These are phyloP conservation scores for Hymenoscyphus repandus DNA, from an alignment of 2,329 filamentous ascomycete species.

Conservation along the genomic window DNA sequence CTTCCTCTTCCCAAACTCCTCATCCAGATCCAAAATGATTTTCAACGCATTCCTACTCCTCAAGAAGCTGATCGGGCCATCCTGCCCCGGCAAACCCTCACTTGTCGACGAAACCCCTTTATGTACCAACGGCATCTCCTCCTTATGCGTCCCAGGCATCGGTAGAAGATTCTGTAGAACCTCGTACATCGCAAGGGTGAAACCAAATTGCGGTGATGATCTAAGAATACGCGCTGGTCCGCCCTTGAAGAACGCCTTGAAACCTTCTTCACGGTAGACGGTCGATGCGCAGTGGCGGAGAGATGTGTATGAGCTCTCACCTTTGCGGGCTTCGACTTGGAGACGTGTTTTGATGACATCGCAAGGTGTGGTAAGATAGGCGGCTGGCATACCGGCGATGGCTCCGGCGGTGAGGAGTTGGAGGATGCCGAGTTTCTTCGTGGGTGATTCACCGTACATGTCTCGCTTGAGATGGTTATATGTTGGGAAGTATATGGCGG, in stretches of 20 bases:
- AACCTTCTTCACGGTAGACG: constrained; percentile 85
- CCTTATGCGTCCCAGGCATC: constrained; percentile 60
- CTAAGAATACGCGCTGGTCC: constrained; percentile 91
- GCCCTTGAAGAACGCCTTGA: constrained; percentile 97
- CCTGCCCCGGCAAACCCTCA: constrained; percentile 34
- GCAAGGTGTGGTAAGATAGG: constrained; percentile 93
- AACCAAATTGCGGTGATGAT: constrained; percentile 95
- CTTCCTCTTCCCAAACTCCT: constrained; percentile 68
- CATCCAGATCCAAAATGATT: constrained; percentile 89
- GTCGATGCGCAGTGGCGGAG: constrained; percentile 80
- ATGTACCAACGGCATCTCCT: constrained; percentile 38
- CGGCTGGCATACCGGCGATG: constrained; percentile 86
- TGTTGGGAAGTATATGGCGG: constrained; percentile 96
- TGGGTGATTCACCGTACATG: constrained; percentile 82
- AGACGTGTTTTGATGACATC: constrained; percentile 99
- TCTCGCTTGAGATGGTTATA: constrained; percentile 94
- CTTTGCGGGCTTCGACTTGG: constrained; percentile 95
- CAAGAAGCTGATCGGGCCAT: constrained; percentile 48
- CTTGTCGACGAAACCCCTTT: constrained; percentile 58
- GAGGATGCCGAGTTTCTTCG: constrained; percentile 81
- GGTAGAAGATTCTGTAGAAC: constrained; percentile 78
- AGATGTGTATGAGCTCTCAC: constrained; percentile 81
- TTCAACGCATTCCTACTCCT: constrained; percentile 87
- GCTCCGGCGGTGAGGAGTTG: constrained; percentile 93
- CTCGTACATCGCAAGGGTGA: constrained; percentile 94